A percentile compares a stretch with the other conserved stretches of the same genome.
These are phyloP conservation scores for Medicago truncatula DNA, from an alignment of 306 rosid genomes.

Conservation along the genomic window MtrunA17r5.0-ANR NC_053049.1:47102001-47102500, in stretches of 20 bases:
- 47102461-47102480: conserved; percentile 89
- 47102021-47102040: conserved; percentile 98
- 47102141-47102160: conserved; percentile 24
- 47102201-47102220: conserved; percentile 26
- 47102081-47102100: conserved; percentile 95
- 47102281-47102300: conserved; percentile 95
- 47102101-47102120: conserved; percentile 46
- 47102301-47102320: conserved; percentile 93
- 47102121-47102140: conserved; percentile 17
- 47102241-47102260: conserved; percentile 90
- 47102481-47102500: conserved; percentile 36
- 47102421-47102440: conserved; percentile 91
- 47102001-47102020: conserved; percentile 94
- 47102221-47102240: conserved; percentile 63
- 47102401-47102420: conserved; percentile 98
- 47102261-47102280: conserved; percentile 91
- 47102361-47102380: conserved; percentile 81
- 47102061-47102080: conserved; percentile 95
- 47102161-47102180: conserved; percentile 35
- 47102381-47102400: conserved; percentile 84
- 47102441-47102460: conserved; percentile 98
- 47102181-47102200: conserved; percentile 15
- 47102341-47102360: conserved; percentile 99
- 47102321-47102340: conserved; percentile 75
- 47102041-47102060: conserved; percentile 96